These are phyloP conservation scores for Diaporthe citriasiana DNA, from an alignment of 2,329 filamentous ascomycete species.

Conservation along the genomic window DNA sequence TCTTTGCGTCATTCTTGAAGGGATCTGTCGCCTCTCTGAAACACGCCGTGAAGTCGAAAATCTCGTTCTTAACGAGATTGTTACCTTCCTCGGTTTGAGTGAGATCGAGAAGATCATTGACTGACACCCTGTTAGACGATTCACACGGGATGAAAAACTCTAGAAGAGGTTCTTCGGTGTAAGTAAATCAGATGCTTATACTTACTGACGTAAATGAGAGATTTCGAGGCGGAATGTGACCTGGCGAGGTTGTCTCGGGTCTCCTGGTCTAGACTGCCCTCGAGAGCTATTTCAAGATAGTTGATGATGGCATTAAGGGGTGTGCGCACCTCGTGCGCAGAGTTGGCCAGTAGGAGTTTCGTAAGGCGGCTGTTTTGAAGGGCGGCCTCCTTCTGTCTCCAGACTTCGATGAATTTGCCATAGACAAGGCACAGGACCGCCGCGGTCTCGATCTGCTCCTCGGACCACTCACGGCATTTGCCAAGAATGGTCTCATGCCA, in stretches of 20 bases:
- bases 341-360: constrained; percentile 84
- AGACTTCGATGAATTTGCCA: constrained; percentile 91
- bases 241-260: constrained; percentile 86
- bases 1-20: constrained; percentile 79
- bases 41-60: constrained; percentile 79
- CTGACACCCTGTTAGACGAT: not conserved
- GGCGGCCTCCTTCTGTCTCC: constrained; percentile 90
- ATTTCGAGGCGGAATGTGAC: constrained; percentile 93
- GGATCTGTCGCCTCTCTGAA: constrained; percentile 83
- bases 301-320: constrained; percentile 95
- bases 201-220: constrained; percentile 84
- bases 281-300: constrained; percentile 90
- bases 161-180: no score
- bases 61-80: constrained; percentile 82
- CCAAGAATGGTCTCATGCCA: constrained; percentile 88
- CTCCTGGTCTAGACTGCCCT: constrained; percentile 83
- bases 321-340: constrained; percentile 91
- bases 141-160: no score
- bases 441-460: constrained; percentile 90
- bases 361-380: constrained; percentile 87
- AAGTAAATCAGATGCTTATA: not conserved
- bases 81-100: constrained; percentile 90
- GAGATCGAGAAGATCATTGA: constrained; percentile 90
- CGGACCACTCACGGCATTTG: constrained; percentile 88
- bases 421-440: constrained; percentile 91